Percentiles rank a stretch among this genome's conserved stretches.
Evolutionary conservation across 805 yeast genomes (phyloP).

Genomic region (Candida pseudoglaebosa): DNA sequence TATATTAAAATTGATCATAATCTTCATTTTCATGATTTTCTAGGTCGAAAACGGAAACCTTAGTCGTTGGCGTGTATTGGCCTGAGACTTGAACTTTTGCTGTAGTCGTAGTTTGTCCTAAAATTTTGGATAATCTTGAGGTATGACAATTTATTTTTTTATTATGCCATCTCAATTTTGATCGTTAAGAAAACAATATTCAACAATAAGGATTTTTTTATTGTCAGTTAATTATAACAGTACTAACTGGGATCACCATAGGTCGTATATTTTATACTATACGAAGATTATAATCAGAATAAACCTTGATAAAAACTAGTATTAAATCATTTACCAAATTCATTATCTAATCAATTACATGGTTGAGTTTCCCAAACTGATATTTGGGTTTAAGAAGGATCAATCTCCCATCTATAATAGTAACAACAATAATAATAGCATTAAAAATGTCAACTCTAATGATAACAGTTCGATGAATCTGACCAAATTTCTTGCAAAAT

Average conservation of each 20-base stretch:
- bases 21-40: too few species aligned
- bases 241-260: too few species aligned
- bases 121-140: background rate
- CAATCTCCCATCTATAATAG: conserved; percentile 6
- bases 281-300: too few species aligned
- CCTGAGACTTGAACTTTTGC: too few species aligned
- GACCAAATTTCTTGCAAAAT: conserved; percentile 31
- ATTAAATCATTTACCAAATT: too few species aligned
- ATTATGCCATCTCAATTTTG: conserved; percentile 2
- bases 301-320: background rate
- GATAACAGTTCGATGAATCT: conserved; percentile 5
- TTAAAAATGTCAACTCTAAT: conserved; percentile 3
- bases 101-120: background rate
- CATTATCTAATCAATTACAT: conserved; percentile 14
- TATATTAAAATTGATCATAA: too few species aligned
- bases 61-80: too few species aligned
- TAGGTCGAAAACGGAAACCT: too few species aligned
- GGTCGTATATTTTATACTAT: too few species aligned
- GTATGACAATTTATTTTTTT: background rate
- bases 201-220: background rate
- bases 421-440: background rate
- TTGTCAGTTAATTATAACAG: background rate
- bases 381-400: conserved; percentile 30
- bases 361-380: conserved; percentile 45
- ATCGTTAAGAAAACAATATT: conserved; percentile 1